These are phyloP conservation scores for Nadsonia fulvescens DNA, from an alignment of 805 yeast genomes.

Conservation along the genomic window DNA sequence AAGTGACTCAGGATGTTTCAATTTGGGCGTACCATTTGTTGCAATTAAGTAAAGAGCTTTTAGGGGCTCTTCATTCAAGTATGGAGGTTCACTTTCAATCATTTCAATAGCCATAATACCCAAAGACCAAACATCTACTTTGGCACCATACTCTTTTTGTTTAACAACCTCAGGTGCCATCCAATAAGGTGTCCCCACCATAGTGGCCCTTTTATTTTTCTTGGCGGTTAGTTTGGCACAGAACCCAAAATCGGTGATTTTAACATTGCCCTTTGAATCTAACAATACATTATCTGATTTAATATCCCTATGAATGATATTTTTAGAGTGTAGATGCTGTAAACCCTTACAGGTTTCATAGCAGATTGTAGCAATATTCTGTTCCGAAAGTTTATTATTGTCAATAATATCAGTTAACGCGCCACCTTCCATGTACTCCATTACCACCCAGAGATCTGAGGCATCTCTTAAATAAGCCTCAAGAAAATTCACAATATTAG, in stretches of 20 bases:
- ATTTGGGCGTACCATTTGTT: constrained; percentile 64
- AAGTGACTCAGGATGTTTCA: constrained; percentile 50
- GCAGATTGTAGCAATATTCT: constrained; percentile 84
- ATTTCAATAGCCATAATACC: constrained; percentile 78
- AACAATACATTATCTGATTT: constrained; percentile 87
- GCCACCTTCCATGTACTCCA: constrained; percentile 99
- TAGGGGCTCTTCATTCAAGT: constrained; percentile 61
- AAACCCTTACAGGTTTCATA: constrained; percentile 80
- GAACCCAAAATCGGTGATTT: constrained; percentile 85
- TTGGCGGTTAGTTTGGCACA: constrained; percentile 67
- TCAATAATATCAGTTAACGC: constrained; percentile 90
- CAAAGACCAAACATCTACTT: constrained; percentile 68
- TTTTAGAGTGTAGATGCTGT: constrained; percentile 78
- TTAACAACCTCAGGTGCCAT: constrained; percentile 81
- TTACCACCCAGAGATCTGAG: constrained; percentile 77
- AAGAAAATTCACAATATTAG: constrained; percentile 84
- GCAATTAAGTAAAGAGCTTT: constrained; percentile 63
- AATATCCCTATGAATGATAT: constrained; percentile 91
- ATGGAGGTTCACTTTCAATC: constrained; percentile 80
- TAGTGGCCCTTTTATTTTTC: constrained; percentile 57
- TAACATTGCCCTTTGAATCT: constrained; percentile 68
- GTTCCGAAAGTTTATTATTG: constrained; percentile 64
- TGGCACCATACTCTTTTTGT: constrained; percentile 64
- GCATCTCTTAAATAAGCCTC: constrained; percentile 60
- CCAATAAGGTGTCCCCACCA: constrained; percentile 85